These are phyloP conservation scores for Alternaria sp. DNA, from an alignment of 2,329 filamentous ascomycete species.

Conservation along the genomic window DNA sequence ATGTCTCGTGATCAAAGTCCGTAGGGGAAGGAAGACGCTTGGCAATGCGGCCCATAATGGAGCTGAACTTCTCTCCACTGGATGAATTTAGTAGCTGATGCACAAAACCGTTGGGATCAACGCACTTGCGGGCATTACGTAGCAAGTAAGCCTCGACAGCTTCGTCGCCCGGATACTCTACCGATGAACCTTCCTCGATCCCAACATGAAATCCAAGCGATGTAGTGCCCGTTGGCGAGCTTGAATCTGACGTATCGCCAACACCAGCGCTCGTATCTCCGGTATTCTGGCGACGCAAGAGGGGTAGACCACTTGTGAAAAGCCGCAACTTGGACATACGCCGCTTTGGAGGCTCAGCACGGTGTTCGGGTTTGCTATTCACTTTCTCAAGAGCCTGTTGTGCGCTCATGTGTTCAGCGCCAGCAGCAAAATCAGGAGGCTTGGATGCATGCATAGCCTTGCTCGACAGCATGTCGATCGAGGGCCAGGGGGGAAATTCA, in stretches of 20 bases:
- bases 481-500: constrained; percentile 20
- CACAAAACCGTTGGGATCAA: background rate
- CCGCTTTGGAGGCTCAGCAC: constrained; percentile 16
- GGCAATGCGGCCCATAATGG: constrained; percentile 23
- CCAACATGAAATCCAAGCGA: constrained; percentile 7
- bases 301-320: constrained; percentile 29
- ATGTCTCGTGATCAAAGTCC: constrained; percentile 15
- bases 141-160: constrained; percentile 24
- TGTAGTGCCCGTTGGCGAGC: background rate
- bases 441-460: background rate
- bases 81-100: constrained; percentile 1
- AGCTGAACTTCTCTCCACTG: constrained; percentile 25
- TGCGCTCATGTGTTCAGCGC: constrained; percentile 13
- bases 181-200: background rate
- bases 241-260: constrained; percentile 9
- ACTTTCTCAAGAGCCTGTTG: constrained; percentile 20
- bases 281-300: constrained; percentile 31
- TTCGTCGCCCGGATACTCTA: constrained; percentile 12
- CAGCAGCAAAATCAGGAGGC: background rate
- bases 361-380: background rate
- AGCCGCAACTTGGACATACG: constrained; percentile 28
- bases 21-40: constrained; percentile 29
- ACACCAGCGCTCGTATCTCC: constrained; percentile 22
- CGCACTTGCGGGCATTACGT: constrained; percentile 29
- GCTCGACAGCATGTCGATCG: constrained; percentile 15